Conservation (phyloP, 106 monocot genomes). For the Platanthera guangdongensis region DNA sequence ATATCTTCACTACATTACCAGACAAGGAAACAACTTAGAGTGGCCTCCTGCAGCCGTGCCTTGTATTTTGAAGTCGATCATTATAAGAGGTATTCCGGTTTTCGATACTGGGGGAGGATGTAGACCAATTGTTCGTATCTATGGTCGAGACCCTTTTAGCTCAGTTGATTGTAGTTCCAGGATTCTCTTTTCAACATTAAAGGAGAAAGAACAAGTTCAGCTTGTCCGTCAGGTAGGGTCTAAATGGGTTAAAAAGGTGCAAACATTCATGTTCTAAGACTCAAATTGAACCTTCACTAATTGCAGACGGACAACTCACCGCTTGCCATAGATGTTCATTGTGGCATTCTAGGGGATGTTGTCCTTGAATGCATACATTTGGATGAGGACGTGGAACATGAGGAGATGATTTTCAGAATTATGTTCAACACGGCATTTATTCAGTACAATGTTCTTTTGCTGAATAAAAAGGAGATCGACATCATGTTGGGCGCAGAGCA, state of each 20-base stretch:
- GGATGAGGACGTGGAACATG: constrained; percentile 43
- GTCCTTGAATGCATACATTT: constrained; percentile 82
- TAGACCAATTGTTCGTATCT: constrained; percentile 45
- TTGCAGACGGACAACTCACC: constrained; percentile 52
- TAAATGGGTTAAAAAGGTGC: neutral
- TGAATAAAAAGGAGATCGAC: constrained; percentile 70
- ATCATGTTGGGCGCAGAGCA: constrained; percentile 50
- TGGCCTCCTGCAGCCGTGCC: too few species aligned
- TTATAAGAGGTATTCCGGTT: too few species aligned
- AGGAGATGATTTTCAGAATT: constrained; percentile 70
- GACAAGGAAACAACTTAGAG: too few species aligned
- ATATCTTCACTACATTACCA: too few species aligned
- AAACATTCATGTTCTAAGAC: neutral
- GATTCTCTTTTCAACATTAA: constrained; percentile 57
- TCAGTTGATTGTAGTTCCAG: constrained; percentile 38
- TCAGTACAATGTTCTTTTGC: constrained; percentile 46
- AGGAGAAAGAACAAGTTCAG: constrained; percentile 44
- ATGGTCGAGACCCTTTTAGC: constrained; percentile 50
- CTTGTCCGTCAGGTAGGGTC: constrained; percentile 53
- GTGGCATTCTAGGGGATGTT: constrained; percentile 88
- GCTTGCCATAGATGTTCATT: constrained; percentile 63
- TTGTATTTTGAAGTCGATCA: too few species aligned
- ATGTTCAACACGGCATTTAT: constrained; percentile 93
- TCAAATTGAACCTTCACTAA: constrained; percentile 15
- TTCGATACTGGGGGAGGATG: too few species aligned